Evolutionary conservation across 805 yeast genomes (phyloP).

Genomic region (Nakazawaea ishiwadae): DNA sequence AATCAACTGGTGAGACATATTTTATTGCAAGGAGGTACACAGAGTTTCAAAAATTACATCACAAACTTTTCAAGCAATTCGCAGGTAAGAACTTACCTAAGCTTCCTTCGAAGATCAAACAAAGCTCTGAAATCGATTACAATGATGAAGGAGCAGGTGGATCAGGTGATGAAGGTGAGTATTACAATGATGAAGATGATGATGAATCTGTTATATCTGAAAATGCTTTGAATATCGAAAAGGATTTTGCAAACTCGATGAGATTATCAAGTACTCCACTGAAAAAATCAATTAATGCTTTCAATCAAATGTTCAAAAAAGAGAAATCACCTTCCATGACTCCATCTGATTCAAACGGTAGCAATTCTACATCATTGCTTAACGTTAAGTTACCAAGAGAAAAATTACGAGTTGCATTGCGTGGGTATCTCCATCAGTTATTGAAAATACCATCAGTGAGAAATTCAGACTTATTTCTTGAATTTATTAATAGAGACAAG

Average conservation of each 20-base stretch:
- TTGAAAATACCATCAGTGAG: slow-evolving; percentile 51
- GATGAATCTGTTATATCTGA: slow-evolving; percentile 8
- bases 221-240: slow-evolving; percentile 5
- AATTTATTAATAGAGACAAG: slow-evolving; percentile 44
- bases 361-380: slow-evolving; percentile 4
- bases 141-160: slow-evolving; percentile 6
- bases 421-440: slow-evolving; percentile 64
- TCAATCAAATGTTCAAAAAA: slow-evolving; percentile 1
- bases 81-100: slow-evolving; percentile 61
- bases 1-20: slow-evolving; percentile 28
- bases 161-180: slow-evolving; percentile 14
- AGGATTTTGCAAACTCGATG: slow-evolving; percentile 9
- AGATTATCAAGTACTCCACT: not conserved
- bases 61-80: slow-evolving; percentile 44
- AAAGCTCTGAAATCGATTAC: slow-evolving; percentile 17
- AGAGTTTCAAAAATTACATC: slow-evolving; percentile 60
- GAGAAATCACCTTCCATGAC: not conserved
- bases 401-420: slow-evolving; percentile 66
- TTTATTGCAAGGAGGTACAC: slow-evolving; percentile 60
- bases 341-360: not conserved
- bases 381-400: slow-evolving; percentile 53
- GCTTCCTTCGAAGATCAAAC: slow-evolving; percentile 27
- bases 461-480: slow-evolving; percentile 43
- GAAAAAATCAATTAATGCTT: slow-evolving; percentile 1
- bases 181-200: slow-evolving; percentile 4